Evolutionary conservation across 108 stramenopile species (phyloP), one percentile per base, ranked within the genome.

Genomic region (Skeletonema tropicum): DNA sequence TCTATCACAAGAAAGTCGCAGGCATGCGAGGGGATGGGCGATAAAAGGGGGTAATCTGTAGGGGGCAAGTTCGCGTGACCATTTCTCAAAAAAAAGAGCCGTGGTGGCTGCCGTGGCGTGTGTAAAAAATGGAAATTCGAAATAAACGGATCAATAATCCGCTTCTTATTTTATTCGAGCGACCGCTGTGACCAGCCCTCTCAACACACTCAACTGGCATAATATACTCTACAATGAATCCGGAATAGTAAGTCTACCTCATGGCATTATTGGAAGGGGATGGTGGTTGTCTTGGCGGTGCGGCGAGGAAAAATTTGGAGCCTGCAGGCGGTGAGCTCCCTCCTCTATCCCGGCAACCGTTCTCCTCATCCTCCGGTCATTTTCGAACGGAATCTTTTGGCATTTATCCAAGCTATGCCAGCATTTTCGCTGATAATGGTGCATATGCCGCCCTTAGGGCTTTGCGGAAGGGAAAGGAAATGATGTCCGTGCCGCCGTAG

Each of bases 361-460:
- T 41, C 19, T 49, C 48, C 17, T 17, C 17, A 17, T 49, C 17
- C 19, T 5, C 2, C 26, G 48, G 48, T 49, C 48, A 49, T 49
- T 49, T 49, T 19, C 48, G 19, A 49, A 49, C 48, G 26, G 48
- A 49, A 49, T 49, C 48, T 19, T 49, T 49, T 49, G 39, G 39
- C 39, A 41, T 3, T 41, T 14, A 12, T 10, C 39, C 39, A 41
- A 13, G 13, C 39, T 13, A 41, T 41, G 39, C 39, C 39, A 3
- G 3, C 13, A 41, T 41, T 10, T 41, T 12, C 39, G 13, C 39
- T 13, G 26, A 2, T 41, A 14, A 21, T 21, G 4, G 48, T 49
- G 48, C 6, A 49, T 17, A 5, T 0, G 1, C 4, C 3, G 48
- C 5, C 12, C 3, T 7, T 49, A 14, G 6, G 19, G 48, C 3